A percentile compares a stretch with the other conserved stretches of the same genome.
These are phyloP conservation scores for Cryphonectria japonica DNA, from an alignment of 2,329 filamentous ascomycete species.

Conservation along the genomic window DNA sequence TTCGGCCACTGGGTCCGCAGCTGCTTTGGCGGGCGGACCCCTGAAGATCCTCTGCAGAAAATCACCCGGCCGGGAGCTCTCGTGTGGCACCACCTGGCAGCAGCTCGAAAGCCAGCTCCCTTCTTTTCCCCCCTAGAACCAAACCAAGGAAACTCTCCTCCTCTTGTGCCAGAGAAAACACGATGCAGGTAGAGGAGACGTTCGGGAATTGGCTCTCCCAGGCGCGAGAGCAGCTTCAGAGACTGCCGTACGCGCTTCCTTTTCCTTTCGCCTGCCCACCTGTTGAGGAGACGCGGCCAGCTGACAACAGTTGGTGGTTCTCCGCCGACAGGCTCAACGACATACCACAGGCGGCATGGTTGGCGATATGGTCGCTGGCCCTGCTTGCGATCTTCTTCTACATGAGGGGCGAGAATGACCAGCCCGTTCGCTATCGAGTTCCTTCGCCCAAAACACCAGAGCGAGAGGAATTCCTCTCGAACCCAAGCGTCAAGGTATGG, in stretches of 20 bases:
- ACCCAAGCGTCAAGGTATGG: slow-evolving; percentile 62
- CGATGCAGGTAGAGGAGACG: slow-evolving; percentile 20
- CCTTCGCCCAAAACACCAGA: slow-evolving; percentile 64
- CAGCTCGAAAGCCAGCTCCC: background rate
- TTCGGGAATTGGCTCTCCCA: slow-evolving; percentile 25
- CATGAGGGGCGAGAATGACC: slow-evolving; percentile 39
- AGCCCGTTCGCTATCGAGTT: slow-evolving; percentile 62
- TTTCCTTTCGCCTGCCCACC: background rate
- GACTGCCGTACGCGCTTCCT: slow-evolving; percentile 23
- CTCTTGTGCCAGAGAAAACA: slow-evolving; percentile 4
- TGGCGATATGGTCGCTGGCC: slow-evolving; percentile 19
- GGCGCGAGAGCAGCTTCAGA: slow-evolving; percentile 23
- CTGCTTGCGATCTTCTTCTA: slow-evolving; percentile 13
- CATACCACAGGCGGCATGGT: slow-evolving; percentile 18
- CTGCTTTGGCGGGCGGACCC: slow-evolving; percentile 1
- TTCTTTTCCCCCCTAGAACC: background rate
- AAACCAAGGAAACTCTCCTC: background rate
- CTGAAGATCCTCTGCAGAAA: slow-evolving; percentile 25
- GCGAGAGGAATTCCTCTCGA: slow-evolving; percentile 60
- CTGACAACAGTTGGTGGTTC: slow-evolving; percentile 12
- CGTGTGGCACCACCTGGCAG: slow-evolving; percentile 26
- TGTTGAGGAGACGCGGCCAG: slow-evolving; percentile 9
- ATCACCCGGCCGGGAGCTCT: slow-evolving; percentile 17
- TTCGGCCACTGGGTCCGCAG: background rate
- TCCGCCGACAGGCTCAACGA: slow-evolving; percentile 17